phyloP scores from a whole-genome alignment of 495 filamentous ascomycete genomes.

The Daldinia childiae region DNA sequence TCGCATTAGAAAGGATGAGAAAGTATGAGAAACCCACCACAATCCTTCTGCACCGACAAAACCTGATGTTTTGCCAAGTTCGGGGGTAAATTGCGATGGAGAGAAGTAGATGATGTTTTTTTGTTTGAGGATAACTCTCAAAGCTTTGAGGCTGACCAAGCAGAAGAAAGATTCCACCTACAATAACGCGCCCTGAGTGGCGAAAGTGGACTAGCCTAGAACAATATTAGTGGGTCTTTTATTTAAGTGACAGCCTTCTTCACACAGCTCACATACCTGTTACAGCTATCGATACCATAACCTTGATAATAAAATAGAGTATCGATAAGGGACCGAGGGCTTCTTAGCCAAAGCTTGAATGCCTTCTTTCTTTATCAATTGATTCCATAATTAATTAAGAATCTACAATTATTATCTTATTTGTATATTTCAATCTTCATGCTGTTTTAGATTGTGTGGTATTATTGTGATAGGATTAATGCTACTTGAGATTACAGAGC shows the following conservation, averaged over 20 bases:
- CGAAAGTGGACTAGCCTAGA: conserved; percentile 16
- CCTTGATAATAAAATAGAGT: not conserved
- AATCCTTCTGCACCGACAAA: conserved; percentile 15
- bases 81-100: conserved; percentile 5
- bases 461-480: no score
- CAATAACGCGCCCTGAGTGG: conserved; percentile 8
- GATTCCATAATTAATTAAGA: not conserved
- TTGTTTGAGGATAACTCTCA: conserved; percentile 21
- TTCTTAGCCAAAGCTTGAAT: no score
- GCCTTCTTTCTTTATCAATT: not conserved
- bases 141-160: conserved; percentile 35
- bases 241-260: not conserved
- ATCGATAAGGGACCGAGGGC: not conserved
- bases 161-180: conserved; percentile 24
- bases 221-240: not conserved
- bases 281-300: not conserved
- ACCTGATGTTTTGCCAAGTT: conserved; percentile 13
- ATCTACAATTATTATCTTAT: not conserved
- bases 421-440: no score
- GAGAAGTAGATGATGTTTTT: conserved; percentile 31
- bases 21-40: conserved; percentile 18
- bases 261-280: no score
- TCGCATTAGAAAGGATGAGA: conserved; percentile 2
- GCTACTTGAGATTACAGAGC: no score
- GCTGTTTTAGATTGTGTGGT: no score